Evolutionary conservation across 768 basidiomycete genomes (phyloP).

Genomic region (Cystobasidium onofrii): DNA sequence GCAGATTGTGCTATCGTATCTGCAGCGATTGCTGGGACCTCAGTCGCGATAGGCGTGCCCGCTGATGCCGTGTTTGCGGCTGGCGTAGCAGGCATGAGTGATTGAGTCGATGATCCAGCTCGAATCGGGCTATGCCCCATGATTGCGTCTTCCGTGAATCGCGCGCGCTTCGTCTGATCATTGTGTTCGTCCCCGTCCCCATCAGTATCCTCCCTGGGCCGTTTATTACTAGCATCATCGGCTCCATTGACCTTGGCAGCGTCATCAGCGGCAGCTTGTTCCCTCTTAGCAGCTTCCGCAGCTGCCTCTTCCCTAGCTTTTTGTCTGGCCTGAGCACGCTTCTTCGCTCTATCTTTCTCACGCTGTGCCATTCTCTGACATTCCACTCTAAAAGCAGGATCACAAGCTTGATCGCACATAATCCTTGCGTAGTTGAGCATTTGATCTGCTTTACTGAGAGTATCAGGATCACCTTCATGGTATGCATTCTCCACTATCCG

Average conservation of each 20-base stretch:
- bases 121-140: slow-evolving; percentile 16
- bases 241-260: slow-evolving; percentile 2
- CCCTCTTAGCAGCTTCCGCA: slow-evolving; percentile 49
- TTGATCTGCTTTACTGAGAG: slow-evolving; percentile 70
- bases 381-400: slow-evolving; percentile 65
- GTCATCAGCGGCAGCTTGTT: slow-evolving; percentile 22
- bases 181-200: neutral
- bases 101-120: slow-evolving; percentile 25
- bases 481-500: slow-evolving; percentile 54
- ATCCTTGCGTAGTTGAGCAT: slow-evolving; percentile 74
- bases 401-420: slow-evolving; percentile 78
- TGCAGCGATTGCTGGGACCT: too few relatives aligned
- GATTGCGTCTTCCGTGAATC: neutral
- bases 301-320: slow-evolving; percentile 48
- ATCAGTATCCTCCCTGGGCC: neutral
- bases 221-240: neutral
- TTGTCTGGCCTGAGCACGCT: slow-evolving; percentile 23
- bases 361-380: slow-evolving; percentile 73
- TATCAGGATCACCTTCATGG: slow-evolving; percentile 75
- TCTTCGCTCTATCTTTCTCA: slow-evolving; percentile 52
- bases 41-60: neutral
- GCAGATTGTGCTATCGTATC: too few relatives aligned
- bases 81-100: slow-evolving; percentile 20
- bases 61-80: neutral
- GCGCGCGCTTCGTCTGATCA: neutral